Conservation (phyloP, 2,329 filamentous ascomycete genomes). For the Thelonectria olida region DNA sequence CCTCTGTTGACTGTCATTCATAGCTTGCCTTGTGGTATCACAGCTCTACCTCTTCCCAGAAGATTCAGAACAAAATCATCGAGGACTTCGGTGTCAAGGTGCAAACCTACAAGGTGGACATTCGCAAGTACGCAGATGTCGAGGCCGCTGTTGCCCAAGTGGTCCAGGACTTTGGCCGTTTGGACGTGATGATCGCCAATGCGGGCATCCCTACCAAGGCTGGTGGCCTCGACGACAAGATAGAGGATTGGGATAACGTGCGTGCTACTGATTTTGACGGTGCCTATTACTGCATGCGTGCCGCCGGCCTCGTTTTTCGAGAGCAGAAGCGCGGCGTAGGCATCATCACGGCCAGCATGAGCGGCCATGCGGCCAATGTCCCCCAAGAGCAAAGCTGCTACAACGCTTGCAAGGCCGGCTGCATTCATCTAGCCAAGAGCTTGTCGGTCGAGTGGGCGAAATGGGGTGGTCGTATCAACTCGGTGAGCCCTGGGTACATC, state of each 20-base stretch:
- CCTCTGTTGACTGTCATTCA: background rate
- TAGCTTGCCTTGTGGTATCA: conserved; percentile 30
- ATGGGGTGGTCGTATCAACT: conserved; percentile 53
- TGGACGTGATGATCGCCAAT: conserved; percentile 49
- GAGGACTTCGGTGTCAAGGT: conserved; percentile 29
- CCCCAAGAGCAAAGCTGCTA: conserved; percentile 54
- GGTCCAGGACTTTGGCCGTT: conserved; percentile 43
- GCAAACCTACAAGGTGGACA: conserved; percentile 29
- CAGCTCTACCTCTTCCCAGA: conserved; percentile 11
- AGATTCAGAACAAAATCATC: conserved; percentile 21
- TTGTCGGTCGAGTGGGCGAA: conserved; percentile 56
- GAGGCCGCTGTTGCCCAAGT: conserved; percentile 42
- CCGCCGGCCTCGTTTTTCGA: conserved; percentile 45
- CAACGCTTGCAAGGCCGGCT: conserved; percentile 55
- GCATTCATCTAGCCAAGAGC: conserved; percentile 52
- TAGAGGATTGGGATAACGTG: conserved; percentile 43
- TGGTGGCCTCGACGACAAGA: conserved; percentile 41
- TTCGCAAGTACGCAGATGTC: conserved; percentile 33
- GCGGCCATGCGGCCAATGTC: conserved; percentile 47
- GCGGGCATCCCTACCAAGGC: conserved; percentile 46
- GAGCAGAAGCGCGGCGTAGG: conserved; percentile 46
- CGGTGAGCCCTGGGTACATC: conserved; percentile 50
- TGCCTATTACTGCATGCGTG: conserved; percentile 46
- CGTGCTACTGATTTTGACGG: conserved; percentile 44
- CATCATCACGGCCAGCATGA: conserved; percentile 48